Evolutionary conservation across 805 yeast species (phyloP), one percentile per base, ranked within the genome.

Genomic region (Wickerhamomyces mucosus): DNA sequence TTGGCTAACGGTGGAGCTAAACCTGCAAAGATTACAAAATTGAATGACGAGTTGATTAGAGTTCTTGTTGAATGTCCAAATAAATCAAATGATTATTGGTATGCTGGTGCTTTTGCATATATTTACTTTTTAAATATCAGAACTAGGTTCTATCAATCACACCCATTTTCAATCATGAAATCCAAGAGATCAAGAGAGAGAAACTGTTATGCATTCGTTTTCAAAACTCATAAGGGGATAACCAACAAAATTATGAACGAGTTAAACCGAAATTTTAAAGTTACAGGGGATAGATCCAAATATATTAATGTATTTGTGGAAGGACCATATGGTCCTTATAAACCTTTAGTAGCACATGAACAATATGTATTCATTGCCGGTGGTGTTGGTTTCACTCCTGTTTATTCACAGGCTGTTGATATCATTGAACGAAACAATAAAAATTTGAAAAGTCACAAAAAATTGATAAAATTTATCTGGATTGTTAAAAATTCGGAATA

Each of bases 121-220:
- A 53, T 80, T 27, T 69, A 77, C 53, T 74, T 79, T 50, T 39
- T 77, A 32, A 55, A 68, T 29, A 55, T 65, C 15, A 47, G 53
- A 6, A 18, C 41, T 5, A 15, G 59, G 63, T 38, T 72, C 72
- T 46, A 31, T 29, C 84, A 79, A 50, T 72, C 79, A 4, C 86
- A 80, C 50, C 89, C 89, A 9, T 79, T 81, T 53, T 76, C 88
- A 3, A 54, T 69, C 9, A 60, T 69, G 40, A 55, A 67, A 18
- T 59, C 60, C 2, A 57, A 34, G 55, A 36, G 61, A 54, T 45
- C 45, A 28, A 55, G 46, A 12, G 54, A 49, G 30, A 43, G 40
- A 25, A 30, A 41, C 18, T 41, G 37, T 17, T 42, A 69, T 19
- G 55, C 59, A 7, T 53, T 70, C 31, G 64, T 59, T 35, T 59